A percentile compares a stretch with the other conserved stretches of the same genome.
Evolutionary conservation across 768 basidiomycete genomes (phyloP).

Genomic region (Leccinellum luteum): DNA sequence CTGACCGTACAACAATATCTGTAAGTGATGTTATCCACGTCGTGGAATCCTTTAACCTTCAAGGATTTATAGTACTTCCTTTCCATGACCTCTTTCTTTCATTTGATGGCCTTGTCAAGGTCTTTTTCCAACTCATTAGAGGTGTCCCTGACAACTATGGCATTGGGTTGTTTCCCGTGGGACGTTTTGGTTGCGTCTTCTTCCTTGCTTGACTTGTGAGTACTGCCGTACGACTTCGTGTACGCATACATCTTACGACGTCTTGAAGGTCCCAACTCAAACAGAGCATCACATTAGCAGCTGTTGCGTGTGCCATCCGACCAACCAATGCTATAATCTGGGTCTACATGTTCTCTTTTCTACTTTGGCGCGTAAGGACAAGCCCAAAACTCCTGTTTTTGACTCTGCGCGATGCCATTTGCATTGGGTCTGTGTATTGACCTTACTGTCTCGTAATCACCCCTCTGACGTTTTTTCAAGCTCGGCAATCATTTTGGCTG

Average conservation of each 20-base stretch:
- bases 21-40: slow-evolving; percentile 45
- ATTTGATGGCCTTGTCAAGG: slow-evolving; percentile 78
- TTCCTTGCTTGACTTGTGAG: slow-evolving; percentile 19
- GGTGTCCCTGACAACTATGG: slow-evolving; percentile 77
- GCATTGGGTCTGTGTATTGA: slow-evolving; percentile 44
- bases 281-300: slow-evolving; percentile 56
- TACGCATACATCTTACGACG: slow-evolving; percentile 29
- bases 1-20: slow-evolving; percentile 42
- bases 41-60: neutral
- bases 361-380: slow-evolving; percentile 54
- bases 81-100: slow-evolving; percentile 84
- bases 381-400: slow-evolving; percentile 29
- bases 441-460: slow-evolving; percentile 1
- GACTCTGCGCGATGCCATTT: slow-evolving; percentile 39
- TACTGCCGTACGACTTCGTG: neutral
- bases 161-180: slow-evolving; percentile 80
- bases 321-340: slow-evolving; percentile 89
- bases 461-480: slow-evolving; percentile 14
- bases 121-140: slow-evolving; percentile 93
- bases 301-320: slow-evolving; percentile 76
- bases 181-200: slow-evolving; percentile 35
- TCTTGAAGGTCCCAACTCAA: slow-evolving; percentile 31
- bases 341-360: slow-evolving; percentile 60
- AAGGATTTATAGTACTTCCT: slow-evolving; percentile 57
- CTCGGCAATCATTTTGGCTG: slow-evolving; percentile 23